Evolutionary conservation across 225 moss, liverwort and hornwort genomes (phyloP).

Genomic region (Physcomitrium patens): DNA sequence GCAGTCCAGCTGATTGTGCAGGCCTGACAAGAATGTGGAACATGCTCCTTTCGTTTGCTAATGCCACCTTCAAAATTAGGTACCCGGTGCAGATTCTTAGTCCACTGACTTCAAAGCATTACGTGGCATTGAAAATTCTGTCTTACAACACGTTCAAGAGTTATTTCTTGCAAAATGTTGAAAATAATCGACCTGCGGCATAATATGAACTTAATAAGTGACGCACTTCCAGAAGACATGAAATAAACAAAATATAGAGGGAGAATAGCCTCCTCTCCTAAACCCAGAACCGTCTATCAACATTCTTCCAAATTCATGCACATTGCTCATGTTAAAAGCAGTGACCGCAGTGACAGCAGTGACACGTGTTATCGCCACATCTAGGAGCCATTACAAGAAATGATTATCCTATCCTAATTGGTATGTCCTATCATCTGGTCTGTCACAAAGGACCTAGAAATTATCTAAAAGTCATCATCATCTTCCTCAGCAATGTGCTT

Average conservation of each 20-base stretch:
- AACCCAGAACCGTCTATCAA: constrained; percentile 8
- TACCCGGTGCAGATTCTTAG: not conserved
- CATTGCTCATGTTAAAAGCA: constrained; percentile 27
- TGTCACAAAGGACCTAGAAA: constrained; percentile 23
- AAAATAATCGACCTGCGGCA: constrained; percentile 1
- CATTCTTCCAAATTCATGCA: constrained; percentile 28
- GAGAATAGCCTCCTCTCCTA: constrained; percentile 22
- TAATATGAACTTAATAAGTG: not conserved
- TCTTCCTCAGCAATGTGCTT: constrained; percentile 94
- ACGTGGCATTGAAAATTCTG: not conserved
- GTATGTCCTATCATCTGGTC: constrained; percentile 2
- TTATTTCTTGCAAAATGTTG: not conserved
- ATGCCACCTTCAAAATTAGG: too few species aligned
- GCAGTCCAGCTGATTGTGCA: too few species aligned
- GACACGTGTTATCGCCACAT: constrained; percentile 4
- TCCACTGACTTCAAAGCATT: constrained; percentile 5
- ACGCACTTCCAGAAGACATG: constrained; percentile 21
- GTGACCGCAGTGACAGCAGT: constrained; percentile 16
- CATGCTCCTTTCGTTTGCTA: constrained; percentile 8
- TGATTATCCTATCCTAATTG: constrained; percentile 21
- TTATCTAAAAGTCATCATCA: constrained; percentile 76
- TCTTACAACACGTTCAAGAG: constrained; percentile 3
- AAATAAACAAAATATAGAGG: not conserved
- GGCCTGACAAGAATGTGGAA: not conserved
- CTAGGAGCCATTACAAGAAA: constrained; percentile 22